Conservation (phyloP, 2,329 filamentous ascomycete species). For the Geosmithia putterillii region DNA sequence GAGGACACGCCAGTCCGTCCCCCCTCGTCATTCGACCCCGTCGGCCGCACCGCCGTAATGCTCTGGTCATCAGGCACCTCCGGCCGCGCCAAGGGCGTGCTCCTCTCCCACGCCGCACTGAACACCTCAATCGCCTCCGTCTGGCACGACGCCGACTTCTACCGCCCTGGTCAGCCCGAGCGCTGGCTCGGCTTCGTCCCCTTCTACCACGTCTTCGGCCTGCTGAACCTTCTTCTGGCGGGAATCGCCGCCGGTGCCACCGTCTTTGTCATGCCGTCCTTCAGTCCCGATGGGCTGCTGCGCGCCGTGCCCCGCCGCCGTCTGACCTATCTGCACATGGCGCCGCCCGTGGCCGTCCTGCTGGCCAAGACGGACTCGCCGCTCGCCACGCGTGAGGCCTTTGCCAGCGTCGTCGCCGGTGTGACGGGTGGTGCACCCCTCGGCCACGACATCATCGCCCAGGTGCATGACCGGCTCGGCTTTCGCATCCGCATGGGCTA, state of each 20-base stretch:
- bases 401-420: slow-evolving; percentile 41
- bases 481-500: slow-evolving; percentile 46
- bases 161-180: slow-evolving; percentile 15
- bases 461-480: slow-evolving; percentile 49
- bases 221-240: slow-evolving; percentile 43
- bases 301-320: slow-evolving; percentile 44
- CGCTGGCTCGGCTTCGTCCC: slow-evolving; percentile 52
- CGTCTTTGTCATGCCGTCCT: slow-evolving; percentile 59
- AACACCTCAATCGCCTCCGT: slow-evolving; percentile 41
- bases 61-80: slow-evolving; percentile 50
- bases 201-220: slow-evolving; percentile 55
- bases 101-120: slow-evolving; percentile 56
- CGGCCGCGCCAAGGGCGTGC: slow-evolving; percentile 62
- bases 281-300: slow-evolving; percentile 56
- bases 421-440: slow-evolving; percentile 54
- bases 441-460: slow-evolving; percentile 37
- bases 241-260: slow-evolving; percentile 38
- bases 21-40: slow-evolving; percentile 19
- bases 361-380: slow-evolving; percentile 63
- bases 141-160: slow-evolving; percentile 35
- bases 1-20: slow-evolving; percentile 29
- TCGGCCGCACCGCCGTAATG: slow-evolving; percentile 44
- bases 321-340: slow-evolving; percentile 54
- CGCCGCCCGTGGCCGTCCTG: slow-evolving; percentile 58
- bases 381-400: slow-evolving; percentile 46